Conservation (phyloP, 257 asterid genomes). For the Craterostigma plantagineum region DNA sequence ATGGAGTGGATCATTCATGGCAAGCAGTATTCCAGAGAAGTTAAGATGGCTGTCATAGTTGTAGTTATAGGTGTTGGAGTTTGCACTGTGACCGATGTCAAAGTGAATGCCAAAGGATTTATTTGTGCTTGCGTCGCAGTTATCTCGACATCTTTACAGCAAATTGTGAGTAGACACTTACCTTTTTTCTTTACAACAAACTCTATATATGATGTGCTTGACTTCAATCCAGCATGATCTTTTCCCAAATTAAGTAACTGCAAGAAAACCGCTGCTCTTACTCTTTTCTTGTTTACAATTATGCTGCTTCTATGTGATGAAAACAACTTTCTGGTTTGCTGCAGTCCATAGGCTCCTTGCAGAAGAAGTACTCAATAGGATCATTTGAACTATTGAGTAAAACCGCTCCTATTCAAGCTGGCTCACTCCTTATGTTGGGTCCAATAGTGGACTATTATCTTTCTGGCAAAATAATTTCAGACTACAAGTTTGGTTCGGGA, state of each 20-base stretch:
- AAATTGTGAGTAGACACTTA: slow-evolving; percentile 48
- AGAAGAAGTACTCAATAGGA: slow-evolving; percentile 87
- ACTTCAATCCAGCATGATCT: too few species aligned
- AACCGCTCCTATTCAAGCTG: slow-evolving; percentile 96
- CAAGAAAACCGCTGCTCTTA: too few species aligned
- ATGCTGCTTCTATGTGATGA: slow-evolving; percentile 7
- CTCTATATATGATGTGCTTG: too few species aligned
- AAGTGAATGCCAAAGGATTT: slow-evolving; percentile 79
- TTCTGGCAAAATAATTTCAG: slow-evolving; percentile 33
- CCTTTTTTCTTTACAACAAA: too few species aligned
- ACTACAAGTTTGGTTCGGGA: slow-evolving; percentile 41
- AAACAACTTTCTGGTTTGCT: slow-evolving; percentile 7
- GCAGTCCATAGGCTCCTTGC: slow-evolving; percentile 98
- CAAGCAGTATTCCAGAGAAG: slow-evolving; percentile 67
- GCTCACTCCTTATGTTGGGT: slow-evolving; percentile 80
- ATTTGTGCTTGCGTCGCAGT: slow-evolving; percentile 84
- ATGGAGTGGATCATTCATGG: slow-evolving; percentile 92
- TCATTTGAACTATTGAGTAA: slow-evolving; percentile 84
- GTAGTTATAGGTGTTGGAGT: slow-evolving; percentile 97
- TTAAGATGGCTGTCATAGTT: slow-evolving; percentile 67
- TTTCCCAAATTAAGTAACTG: too few species aligned
- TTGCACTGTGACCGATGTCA: slow-evolving; percentile 96
- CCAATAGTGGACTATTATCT: slow-evolving; percentile 75
- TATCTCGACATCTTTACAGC: slow-evolving; percentile 79
- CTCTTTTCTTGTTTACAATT: too few species aligned